Evolutionary conservation across 164 flowering plant genomes (phyloP).

Genomic region (Dillenia suffruticosa): DNA sequence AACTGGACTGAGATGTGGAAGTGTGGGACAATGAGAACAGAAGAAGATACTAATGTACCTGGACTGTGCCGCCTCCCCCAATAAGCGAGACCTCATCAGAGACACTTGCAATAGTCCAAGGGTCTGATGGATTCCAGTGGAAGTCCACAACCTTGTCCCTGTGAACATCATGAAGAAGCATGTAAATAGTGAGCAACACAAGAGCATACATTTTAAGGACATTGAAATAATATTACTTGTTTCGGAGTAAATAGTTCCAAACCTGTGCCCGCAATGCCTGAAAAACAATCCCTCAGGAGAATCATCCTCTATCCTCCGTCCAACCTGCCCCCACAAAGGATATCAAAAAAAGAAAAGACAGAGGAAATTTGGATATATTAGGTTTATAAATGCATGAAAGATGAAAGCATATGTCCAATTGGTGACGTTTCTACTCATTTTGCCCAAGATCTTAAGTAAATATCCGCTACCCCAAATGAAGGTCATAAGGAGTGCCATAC

Average conservation of each 20-base stretch:
- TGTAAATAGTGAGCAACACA: no score
- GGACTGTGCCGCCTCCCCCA: constrained; percentile 59
- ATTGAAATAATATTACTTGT: no score
- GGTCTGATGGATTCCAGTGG: constrained; percentile 57
- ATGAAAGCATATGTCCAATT: background rate
- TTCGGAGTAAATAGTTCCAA: background rate
- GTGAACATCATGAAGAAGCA: background rate
- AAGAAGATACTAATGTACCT: constrained; percentile 23
- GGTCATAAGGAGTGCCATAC: no score
- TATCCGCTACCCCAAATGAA: no score
- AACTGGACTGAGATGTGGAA: background rate
- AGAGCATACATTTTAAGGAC: no score
- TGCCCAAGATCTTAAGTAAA: no score
- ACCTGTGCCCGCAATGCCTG: constrained; percentile 82
- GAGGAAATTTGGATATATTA: background rate
- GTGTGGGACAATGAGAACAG: background rate
- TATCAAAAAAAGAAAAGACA: background rate
- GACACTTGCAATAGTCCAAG: constrained; percentile 61
- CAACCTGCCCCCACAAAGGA: constrained; percentile 28
- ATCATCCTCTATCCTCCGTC: constrained; percentile 36
- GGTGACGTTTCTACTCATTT: background rate
- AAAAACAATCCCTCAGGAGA: constrained; percentile 62
- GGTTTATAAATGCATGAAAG: background rate
- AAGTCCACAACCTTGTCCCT: constrained; percentile 67
- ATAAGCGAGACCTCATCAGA: constrained; percentile 58